A percentile compares a stretch with the other conserved stretches of the same genome.
Evolutionary conservation across 805 yeast genomes (phyloP).

Genomic region (Metschnikowia gelsemii): DNA sequence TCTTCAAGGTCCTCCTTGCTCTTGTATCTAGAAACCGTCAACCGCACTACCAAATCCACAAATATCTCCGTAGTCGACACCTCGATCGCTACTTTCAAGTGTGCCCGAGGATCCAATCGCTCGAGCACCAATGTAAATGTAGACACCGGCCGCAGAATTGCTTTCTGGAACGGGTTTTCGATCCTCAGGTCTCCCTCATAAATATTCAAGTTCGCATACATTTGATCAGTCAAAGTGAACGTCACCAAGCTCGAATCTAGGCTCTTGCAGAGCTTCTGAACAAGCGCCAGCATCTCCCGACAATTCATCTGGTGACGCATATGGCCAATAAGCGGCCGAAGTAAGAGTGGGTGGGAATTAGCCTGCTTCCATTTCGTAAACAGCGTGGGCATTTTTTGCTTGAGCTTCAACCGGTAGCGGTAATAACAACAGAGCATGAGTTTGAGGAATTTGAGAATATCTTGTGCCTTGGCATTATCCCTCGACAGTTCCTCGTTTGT

Average conservation of each 20-base stretch:
- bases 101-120: constrained; percentile 18
- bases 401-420: constrained; percentile 43
- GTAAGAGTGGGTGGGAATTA: constrained; percentile 45
- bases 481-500: constrained; percentile 31
- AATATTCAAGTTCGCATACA: constrained; percentile 28
- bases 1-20: constrained; percentile 24
- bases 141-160: constrained; percentile 40
- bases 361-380: constrained; percentile 45
- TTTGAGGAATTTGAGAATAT: constrained; percentile 52
- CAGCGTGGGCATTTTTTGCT: constrained; percentile 48
- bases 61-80: constrained; percentile 42
- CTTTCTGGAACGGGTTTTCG: constrained; percentile 38
- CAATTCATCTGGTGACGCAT: constrained; percentile 52
- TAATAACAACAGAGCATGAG: constrained; percentile 62
- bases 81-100: constrained; percentile 29
- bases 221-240: constrained; percentile 14
- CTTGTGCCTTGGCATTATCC: constrained; percentile 49
- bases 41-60: constrained; percentile 37
- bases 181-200: too few species aligned
- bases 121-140: constrained; percentile 26
- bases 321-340: constrained; percentile 59
- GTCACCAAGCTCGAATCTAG: constrained; percentile 10
- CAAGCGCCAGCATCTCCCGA: constrained; percentile 26
- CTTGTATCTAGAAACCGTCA: constrained; percentile 35
- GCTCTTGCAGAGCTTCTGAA: constrained; percentile 24